A percentile compares a stretch with the other conserved stretches of the same genome.
phyloP scores from a whole-genome alignment of 257 asterid species.

The Capsicum chinense region DNA sequence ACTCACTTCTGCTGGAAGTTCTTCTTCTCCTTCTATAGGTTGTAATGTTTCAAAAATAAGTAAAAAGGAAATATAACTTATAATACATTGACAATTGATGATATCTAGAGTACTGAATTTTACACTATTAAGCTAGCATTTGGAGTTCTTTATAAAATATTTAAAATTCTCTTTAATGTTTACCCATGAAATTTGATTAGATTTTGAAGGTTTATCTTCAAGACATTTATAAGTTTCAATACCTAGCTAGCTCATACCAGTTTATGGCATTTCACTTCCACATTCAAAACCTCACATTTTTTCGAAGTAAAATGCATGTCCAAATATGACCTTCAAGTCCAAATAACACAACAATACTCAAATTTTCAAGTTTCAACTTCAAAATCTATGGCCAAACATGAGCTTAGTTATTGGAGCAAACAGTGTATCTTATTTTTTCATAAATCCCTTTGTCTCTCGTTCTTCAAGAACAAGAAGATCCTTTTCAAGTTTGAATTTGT shows the following conservation, averaged over 20 bases:
- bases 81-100: background rate
- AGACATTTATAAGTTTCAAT: background rate
- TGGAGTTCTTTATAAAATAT: background rate
- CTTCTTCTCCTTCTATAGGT: slow-evolving; percentile 47
- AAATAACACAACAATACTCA: background rate
- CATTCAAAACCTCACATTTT: background rate
- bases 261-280: background rate
- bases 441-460: background rate
- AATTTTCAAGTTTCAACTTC: background rate
- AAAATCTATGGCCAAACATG: too few relatives aligned
- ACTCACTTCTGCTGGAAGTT: slow-evolving; percentile 59
- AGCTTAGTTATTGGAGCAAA: background rate
- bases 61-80: background rate
- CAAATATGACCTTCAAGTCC: background rate
- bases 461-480: background rate
- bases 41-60: background rate
- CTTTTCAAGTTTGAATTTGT: background rate
- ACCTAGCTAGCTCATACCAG: background rate
- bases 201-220: too few relatives aligned
- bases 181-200: background rate
- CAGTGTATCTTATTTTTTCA: background rate
- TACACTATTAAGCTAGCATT: background rate
- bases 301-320: background rate
- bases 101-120: background rate
- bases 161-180: background rate